Conservation (phyloP, 2,329 filamentous ascomycete genomes). For the Ophiosphaerella herpotricha region DNA sequence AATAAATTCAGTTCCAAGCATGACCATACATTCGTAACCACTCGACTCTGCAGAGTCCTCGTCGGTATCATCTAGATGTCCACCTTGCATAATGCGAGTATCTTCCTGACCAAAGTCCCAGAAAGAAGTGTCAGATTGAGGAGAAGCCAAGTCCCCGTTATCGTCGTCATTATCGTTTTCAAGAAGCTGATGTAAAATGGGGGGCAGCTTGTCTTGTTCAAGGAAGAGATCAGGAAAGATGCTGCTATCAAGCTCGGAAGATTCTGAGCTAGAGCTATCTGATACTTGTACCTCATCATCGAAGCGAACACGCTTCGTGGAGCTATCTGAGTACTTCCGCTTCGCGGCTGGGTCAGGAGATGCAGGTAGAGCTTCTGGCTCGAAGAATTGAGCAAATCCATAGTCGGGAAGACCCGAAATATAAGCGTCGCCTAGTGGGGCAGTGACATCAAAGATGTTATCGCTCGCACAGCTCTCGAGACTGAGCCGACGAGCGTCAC, state of each 20-base stretch:
- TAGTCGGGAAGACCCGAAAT: conserved; percentile 33
- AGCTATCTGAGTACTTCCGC: conserved; percentile 46
- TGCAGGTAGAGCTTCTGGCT: conserved; percentile 49
- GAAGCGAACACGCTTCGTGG: conserved; percentile 73
- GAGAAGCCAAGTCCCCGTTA: conserved; percentile 53
- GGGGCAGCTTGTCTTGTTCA: conserved; percentile 73
- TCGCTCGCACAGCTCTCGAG: conserved; percentile 41
- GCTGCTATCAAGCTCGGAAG: conserved; percentile 63
- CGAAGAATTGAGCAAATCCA: conserved; percentile 43
- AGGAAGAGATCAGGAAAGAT: conserved; percentile 81
- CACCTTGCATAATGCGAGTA: conserved; percentile 42
- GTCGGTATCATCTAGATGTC: conserved; percentile 35
- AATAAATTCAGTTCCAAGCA: conserved; percentile 20
- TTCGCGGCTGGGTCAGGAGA: conserved; percentile 42
- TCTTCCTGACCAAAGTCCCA: conserved; percentile 65
- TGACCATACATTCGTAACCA: conserved; percentile 63
- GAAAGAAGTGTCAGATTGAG: conserved; percentile 55
- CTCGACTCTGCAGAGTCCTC: conserved; percentile 56
- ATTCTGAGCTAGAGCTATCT: conserved; percentile 57
- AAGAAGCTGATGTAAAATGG: conserved; percentile 73
- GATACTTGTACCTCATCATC: conserved; percentile 66
- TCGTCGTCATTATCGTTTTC: conserved; percentile 57
- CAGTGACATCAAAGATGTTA: conserved; percentile 40
- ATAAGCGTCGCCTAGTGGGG: conserved; percentile 30
- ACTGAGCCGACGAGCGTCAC: conserved; percentile 42